Percentiles rank a stretch among this genome's conserved stretches.
Conservation (phyloP, 2,329 filamentous ascomycete species). For the Ilyonectria mors-panacis region DNA sequence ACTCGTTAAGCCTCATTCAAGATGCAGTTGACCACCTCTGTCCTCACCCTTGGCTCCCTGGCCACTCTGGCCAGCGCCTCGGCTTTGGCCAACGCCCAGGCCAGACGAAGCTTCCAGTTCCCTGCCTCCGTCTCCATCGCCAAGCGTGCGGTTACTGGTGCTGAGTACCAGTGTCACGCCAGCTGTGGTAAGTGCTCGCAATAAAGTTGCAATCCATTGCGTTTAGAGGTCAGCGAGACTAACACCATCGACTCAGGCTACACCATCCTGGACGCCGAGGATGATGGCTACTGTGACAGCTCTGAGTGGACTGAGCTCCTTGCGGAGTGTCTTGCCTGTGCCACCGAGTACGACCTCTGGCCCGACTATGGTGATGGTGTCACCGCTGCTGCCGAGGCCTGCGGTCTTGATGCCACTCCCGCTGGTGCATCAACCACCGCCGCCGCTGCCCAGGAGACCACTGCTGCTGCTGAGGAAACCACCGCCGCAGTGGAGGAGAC, state of each 20-base stretch:
- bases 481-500: constrained; percentile 13
- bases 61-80: constrained; percentile 45
- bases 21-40: constrained; percentile 49
- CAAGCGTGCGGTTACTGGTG: constrained; percentile 58
- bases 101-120: constrained; percentile 45
- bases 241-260: constrained; percentile 41
- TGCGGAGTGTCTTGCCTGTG: constrained; percentile 62
- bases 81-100: not conserved
- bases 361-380: constrained; percentile 58
- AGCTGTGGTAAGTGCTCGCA: constrained; percentile 61
- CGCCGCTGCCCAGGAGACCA: constrained; percentile 24
- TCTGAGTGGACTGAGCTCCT: constrained; percentile 58
- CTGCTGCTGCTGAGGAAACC: constrained; percentile 24
- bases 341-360: constrained; percentile 61
- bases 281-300: constrained; percentile 52
- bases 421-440: constrained; percentile 33
- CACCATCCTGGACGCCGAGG: constrained; percentile 46
- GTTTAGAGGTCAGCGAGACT: not conserved
- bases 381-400: constrained; percentile 54
- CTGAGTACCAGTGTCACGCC: constrained; percentile 64
- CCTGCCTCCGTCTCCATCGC: constrained; percentile 52
- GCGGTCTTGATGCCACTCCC: constrained; percentile 50
- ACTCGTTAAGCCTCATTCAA: constrained; percentile 35
- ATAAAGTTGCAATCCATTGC: no score
- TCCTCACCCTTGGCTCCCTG: constrained; percentile 49